These are phyloP conservation scores for Echium plantagineum DNA, from an alignment of 257 asterid species.

Conservation along the genomic window DNA sequence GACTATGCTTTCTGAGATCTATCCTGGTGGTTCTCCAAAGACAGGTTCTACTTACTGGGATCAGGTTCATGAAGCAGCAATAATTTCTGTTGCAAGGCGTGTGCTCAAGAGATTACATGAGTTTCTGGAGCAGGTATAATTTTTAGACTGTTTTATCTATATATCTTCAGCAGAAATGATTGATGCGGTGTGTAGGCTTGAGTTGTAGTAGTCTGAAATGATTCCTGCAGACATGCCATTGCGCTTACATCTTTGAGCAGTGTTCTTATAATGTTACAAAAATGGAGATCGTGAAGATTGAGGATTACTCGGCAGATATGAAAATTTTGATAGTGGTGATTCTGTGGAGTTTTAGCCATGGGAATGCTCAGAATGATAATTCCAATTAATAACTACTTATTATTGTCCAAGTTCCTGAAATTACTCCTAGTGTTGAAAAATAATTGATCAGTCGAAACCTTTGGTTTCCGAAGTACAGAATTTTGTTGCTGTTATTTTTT, in stretches of 20 bases:
- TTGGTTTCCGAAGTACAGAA: no score
- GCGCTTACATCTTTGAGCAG: neutral
- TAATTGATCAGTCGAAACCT: no score
- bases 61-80: slow-evolving; percentile 78
- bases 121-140: slow-evolving; percentile 70
- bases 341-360: no score
- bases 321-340: no score
- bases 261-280: neutral
- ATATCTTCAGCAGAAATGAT: neutral
- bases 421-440: no score
- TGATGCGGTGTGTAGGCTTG: neutral
- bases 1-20: slow-evolving; percentile 84
- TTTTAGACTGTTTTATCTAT: neutral
- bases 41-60: slow-evolving; percentile 87
- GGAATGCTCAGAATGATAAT: no score
- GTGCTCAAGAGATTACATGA: slow-evolving; percentile 67
- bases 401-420: no score
- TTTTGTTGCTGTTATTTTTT: no score
- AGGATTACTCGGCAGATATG: neutral
- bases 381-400: no score
- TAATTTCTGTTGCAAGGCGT: slow-evolving; percentile 68
- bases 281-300: neutral
- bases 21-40: slow-evolving; percentile 86
- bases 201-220: neutral
- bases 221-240: neutral